These are phyloP conservation scores for Ogataea nitratoaversa DNA, from an alignment of 805 yeast genomes.

Conservation along the genomic window DNA sequence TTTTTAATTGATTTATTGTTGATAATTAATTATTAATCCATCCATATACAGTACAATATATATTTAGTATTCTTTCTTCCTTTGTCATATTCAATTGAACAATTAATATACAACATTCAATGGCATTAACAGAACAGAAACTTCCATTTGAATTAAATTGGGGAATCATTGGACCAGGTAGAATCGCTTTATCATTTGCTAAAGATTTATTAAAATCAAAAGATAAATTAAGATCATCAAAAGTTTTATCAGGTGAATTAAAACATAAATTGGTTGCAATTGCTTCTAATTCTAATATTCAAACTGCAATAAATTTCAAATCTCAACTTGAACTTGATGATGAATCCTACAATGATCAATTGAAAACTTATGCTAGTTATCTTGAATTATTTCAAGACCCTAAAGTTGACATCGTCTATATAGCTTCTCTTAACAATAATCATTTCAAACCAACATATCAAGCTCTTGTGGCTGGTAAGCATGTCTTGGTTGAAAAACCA, in stretches of 20 bases:
- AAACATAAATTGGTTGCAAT: slow-evolving; percentile 36
- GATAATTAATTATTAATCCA: no score
- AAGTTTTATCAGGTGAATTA: slow-evolving; percentile 9
- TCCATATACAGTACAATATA: no score
- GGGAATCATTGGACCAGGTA: slow-evolving; percentile 50
- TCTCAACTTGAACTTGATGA: slow-evolving; percentile 16
- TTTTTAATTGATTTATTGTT: background rate
- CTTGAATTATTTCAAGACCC: slow-evolving; percentile 38
- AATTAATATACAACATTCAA: no score
- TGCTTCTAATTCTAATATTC: slow-evolving; percentile 34
- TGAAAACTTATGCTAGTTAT: slow-evolving; percentile 28
- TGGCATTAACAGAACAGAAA: no score
- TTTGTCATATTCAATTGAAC: no score
- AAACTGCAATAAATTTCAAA: slow-evolving; percentile 23
- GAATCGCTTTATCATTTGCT: slow-evolving; percentile 39
- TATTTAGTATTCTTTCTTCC: no score
- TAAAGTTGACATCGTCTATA: slow-evolving; percentile 43
- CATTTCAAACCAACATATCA: slow-evolving; percentile 41
- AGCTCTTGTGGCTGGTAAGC: slow-evolving; percentile 41
- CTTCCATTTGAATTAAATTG: slow-evolving; percentile 30
- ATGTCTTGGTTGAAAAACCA: slow-evolving; percentile 54
- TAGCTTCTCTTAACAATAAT: slow-evolving; percentile 49
- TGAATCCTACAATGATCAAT: slow-evolving; percentile 1
- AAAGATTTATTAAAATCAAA: slow-evolving; percentile 32
- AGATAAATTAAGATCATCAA: slow-evolving; percentile 17